Evolutionary conservation across 1,139 yeast genomes (phyloP).

Genomic region (Scheffersomyces parashehatae): DNA sequence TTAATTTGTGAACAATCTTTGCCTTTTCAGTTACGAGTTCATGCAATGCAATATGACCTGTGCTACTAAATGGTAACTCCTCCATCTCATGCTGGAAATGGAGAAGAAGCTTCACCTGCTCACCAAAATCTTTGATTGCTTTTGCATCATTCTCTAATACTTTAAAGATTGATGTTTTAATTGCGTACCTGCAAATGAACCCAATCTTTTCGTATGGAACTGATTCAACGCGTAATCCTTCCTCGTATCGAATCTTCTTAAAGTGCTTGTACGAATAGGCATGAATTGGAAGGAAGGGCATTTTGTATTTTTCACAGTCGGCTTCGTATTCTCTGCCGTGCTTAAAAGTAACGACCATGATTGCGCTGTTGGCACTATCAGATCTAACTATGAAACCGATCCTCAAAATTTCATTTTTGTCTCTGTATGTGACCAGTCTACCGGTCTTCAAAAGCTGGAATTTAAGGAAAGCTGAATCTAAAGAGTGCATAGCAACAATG

Average conservation of each 20-base stretch:
- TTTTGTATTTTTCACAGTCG: constrained; percentile 24
- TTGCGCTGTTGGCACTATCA: constrained; percentile 25
- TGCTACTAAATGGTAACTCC: constrained; percentile 44
- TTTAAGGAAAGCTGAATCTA: constrained; percentile 42
- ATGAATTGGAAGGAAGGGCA: constrained; percentile 55
- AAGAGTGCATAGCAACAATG: constrained; percentile 46
- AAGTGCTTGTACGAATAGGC: constrained; percentile 28
- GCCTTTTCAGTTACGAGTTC: constrained; percentile 52
- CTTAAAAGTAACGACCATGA: constrained; percentile 45
- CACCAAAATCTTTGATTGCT: constrained; percentile 42
- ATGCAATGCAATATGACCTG: constrained; percentile 52
- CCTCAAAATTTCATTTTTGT: constrained; percentile 37
- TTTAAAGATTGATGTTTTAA: constrained; percentile 42
- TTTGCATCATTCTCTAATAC: constrained; percentile 45
- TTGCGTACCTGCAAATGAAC: constrained; percentile 47
- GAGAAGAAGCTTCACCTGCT: constrained; percentile 41
- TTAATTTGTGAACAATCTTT: constrained; percentile 37
- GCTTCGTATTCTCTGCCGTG: constrained; percentile 42
- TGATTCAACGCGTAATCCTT: constrained; percentile 38
- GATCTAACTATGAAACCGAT: constrained; percentile 58
- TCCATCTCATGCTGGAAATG: constrained; percentile 46
- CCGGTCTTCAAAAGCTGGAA: constrained; percentile 53
- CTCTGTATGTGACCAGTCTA: constrained; percentile 60
- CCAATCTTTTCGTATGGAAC: constrained; percentile 52
- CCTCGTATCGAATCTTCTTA: constrained; percentile 31